Evolutionary conservation across 257 asterid species (phyloP).

Genomic region (Salvia hispanica): DNA sequence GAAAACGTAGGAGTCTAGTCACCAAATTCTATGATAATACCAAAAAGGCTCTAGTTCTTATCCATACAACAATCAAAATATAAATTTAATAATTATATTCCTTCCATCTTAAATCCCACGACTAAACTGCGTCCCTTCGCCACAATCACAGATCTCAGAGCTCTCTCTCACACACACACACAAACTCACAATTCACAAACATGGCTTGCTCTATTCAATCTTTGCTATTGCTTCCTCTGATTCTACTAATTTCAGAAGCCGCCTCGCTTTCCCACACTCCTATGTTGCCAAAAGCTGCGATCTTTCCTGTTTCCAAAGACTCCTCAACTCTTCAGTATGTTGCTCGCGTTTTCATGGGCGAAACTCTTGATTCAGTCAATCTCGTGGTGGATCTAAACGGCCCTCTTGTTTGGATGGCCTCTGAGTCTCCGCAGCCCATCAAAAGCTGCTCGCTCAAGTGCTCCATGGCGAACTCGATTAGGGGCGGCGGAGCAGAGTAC

Average conservation of each 20-base stretch:
- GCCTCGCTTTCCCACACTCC: slow-evolving; percentile 49
- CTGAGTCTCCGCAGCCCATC: slow-evolving; percentile 42
- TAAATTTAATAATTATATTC: background rate
- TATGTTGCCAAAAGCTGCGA: slow-evolving; percentile 59
- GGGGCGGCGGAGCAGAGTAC: slow-evolving; percentile 28
- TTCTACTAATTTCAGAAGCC: slow-evolving; percentile 22
- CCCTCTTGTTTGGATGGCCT: slow-evolving; percentile 54
- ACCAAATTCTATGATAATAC: slow-evolving; percentile 3
- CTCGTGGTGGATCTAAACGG: slow-evolving; percentile 63
- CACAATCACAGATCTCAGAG: background rate
- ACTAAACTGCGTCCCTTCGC: slow-evolving; percentile 28
- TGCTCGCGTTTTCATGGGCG: slow-evolving; percentile 46
- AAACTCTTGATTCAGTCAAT: slow-evolving; percentile 36
- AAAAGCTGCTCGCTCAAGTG: slow-evolving; percentile 57
- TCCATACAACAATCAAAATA: slow-evolving; percentile 23
- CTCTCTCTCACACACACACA: background rate
- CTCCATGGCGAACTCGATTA: slow-evolving; percentile 54
- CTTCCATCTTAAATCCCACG: slow-evolving; percentile 34
- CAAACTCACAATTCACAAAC: slow-evolving; percentile 24
- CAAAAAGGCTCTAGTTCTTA: slow-evolving; percentile 28
- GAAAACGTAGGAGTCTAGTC: slow-evolving; percentile 40
- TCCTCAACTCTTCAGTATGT: slow-evolving; percentile 57
- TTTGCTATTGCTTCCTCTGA: slow-evolving; percentile 30
- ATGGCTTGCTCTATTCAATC: slow-evolving; percentile 44
- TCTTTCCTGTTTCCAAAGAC: slow-evolving; percentile 60